These are phyloP conservation scores for Lathyrus sativus DNA, from an alignment of 306 rosid species.

Conservation along the genomic window DNA sequence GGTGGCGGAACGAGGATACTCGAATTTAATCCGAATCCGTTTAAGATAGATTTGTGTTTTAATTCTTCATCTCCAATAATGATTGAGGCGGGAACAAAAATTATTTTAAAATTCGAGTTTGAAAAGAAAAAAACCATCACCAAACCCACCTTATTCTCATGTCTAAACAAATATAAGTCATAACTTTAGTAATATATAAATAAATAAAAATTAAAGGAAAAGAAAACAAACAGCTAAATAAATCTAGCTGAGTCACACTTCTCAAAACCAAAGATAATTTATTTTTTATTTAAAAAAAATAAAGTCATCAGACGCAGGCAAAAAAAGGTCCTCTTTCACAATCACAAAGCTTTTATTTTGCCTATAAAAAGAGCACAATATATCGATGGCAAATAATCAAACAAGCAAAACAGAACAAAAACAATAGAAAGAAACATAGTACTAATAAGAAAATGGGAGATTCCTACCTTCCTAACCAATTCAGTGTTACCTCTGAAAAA, in stretches of 20 bases:
- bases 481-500: neutral
- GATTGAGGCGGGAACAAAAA: no score
- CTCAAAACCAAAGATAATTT: neutral
- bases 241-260: no score
- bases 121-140: no score
- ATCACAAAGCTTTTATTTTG: neutral
- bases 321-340: no score
- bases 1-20: no score
- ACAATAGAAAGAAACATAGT: neutral
- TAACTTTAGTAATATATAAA: neutral
- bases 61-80: no score
- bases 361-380: slow-evolving; percentile 7
- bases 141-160: no score
- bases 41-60: no score
- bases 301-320: no score
- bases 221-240: neutral
- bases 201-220: neutral
- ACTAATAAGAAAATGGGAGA: slow-evolving; percentile 9
- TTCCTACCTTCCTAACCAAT: neutral
- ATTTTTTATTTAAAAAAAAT: neutral
- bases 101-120: no score
- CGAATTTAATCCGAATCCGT: no score
- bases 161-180: neutral
- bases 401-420: neutral
- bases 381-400: neutral